Percentiles rank a stretch among this genome's conserved stretches.
These are phyloP conservation scores for Russula griseocarnosa DNA, from an alignment of 768 basidiomycete genomes.

Conservation along the genomic window DNA sequence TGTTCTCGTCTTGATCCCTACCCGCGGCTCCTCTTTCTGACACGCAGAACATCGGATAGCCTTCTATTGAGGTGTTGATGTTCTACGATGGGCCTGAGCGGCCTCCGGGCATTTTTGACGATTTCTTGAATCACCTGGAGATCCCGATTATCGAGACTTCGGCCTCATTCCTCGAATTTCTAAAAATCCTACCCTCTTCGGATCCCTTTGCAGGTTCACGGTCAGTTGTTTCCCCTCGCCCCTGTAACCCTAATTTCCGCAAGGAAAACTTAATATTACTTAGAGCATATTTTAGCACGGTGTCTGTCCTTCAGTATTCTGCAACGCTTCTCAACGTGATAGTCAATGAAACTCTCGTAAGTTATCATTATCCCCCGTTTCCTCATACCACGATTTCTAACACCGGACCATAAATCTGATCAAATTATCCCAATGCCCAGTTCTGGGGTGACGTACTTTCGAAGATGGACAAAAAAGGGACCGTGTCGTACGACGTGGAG, in stretches of 20 bases:
- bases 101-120: conserved; percentile 29
- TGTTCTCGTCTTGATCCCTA: neutral
- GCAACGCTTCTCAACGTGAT: neutral
- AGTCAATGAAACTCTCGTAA: conserved; percentile 15
- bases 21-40: neutral
- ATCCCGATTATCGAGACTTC: neutral
- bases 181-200: neutral
- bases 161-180: conserved; percentile 10
- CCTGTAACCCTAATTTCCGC: neutral
- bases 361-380: neutral
- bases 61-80: conserved; percentile 11
- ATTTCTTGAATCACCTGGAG: conserved; percentile 19
- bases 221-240: neutral
- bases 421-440: neutral
- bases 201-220: conserved; percentile 1
- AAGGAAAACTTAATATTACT: neutral
- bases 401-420: neutral
- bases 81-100: conserved; percentile 30
- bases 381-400: neutral
- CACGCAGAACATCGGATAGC: neutral
- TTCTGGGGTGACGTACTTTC: conserved; percentile 1
- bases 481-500: conserved; percentile 21
- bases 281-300: conserved; percentile 14
- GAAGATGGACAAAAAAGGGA: neutral
- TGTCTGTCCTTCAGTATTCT: conserved; percentile 12